phyloP scores from a whole-genome alignment of 78 protist species.

The Dictyostelium citrinum region DNA sequence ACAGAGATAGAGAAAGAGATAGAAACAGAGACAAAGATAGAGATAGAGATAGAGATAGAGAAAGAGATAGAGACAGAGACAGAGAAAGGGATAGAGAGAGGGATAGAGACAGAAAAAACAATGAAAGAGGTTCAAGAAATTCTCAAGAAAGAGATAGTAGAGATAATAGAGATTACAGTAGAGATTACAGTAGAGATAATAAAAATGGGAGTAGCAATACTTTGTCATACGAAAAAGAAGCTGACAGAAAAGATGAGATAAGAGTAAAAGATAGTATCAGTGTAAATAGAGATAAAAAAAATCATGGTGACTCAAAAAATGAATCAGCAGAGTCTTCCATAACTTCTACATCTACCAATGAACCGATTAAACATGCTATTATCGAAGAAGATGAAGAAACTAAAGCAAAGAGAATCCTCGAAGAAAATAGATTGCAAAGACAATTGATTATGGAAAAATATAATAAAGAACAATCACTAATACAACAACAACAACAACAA shows the following conservation, averaged over 20 bases:
- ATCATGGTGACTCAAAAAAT: background rate
- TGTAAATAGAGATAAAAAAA: background rate
- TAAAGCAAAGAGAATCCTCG: slow-evolving; percentile 24
- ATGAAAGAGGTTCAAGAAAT: background rate
- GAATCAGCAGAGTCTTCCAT: background rate
- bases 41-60: background rate
- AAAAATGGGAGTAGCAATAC: background rate
- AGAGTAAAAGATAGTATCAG: background rate
- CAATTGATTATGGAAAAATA: slow-evolving; percentile 56
- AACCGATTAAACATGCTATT: background rate
- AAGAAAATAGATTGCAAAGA: slow-evolving; percentile 53
- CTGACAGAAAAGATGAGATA: background rate
- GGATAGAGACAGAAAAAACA: slow-evolving; percentile 21
- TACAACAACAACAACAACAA: background rate
- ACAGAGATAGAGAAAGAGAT: background rate
- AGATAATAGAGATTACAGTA: background rate
- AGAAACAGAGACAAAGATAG: slow-evolving; percentile 16
- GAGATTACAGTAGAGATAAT: background rate
- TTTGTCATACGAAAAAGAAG: background rate
- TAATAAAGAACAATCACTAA: background rate
- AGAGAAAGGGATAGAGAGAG: background rate
- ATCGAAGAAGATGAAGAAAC: slow-evolving; percentile 41
- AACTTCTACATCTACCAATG: background rate
- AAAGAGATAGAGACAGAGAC: background rate
- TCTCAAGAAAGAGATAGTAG: slow-evolving; percentile 1